Evolutionary conservation across 2,329 filamentous ascomycete species (phyloP).

Genomic region (Venturiaceae sp.): DNA sequence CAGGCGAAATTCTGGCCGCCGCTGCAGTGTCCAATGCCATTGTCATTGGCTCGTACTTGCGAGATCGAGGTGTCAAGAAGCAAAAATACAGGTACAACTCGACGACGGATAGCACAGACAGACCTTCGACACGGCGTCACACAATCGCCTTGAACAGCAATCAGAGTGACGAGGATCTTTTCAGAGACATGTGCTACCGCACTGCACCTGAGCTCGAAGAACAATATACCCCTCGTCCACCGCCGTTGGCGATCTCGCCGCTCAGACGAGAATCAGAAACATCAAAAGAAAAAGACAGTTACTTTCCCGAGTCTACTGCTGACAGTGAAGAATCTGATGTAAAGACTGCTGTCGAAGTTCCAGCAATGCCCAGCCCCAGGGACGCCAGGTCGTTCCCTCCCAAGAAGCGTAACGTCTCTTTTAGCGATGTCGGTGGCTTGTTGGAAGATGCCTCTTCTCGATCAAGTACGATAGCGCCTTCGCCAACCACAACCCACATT

Average conservation of each 20-base stretch:
- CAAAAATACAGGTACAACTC: slow-evolving; percentile 57
- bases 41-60: slow-evolving; percentile 84
- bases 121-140: slow-evolving; percentile 48
- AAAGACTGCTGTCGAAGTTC: slow-evolving; percentile 17
- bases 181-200: slow-evolving; percentile 67
- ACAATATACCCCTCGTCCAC: slow-evolving; percentile 29
- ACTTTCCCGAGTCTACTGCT: slow-evolving; percentile 19
- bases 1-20: slow-evolving; percentile 81
- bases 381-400: slow-evolving; percentile 24
- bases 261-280: slow-evolving; percentile 11
- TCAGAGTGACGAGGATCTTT: slow-evolving; percentile 88
- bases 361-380: slow-evolving; percentile 26
- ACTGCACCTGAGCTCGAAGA: slow-evolving; percentile 43
- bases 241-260: slow-evolving; percentile 14
- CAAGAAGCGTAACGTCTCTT: slow-evolving; percentile 55
- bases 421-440: slow-evolving; percentile 77
- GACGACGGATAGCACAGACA: slow-evolving; percentile 40
- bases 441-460: slow-evolving; percentile 40
- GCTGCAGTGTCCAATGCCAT: slow-evolving; percentile 80
- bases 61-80: slow-evolving; percentile 86
- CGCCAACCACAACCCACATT: neutral
- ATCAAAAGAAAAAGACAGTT: slow-evolving; percentile 14
- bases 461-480: slow-evolving; percentile 5
- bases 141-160: slow-evolving; percentile 60
- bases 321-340: slow-evolving; percentile 16